A percentile compares a stretch with the other conserved stretches of the same genome.
Evolutionary conservation across 148 eudicot species (phyloP).

Genomic region (Gaultheria prostrata): DNA sequence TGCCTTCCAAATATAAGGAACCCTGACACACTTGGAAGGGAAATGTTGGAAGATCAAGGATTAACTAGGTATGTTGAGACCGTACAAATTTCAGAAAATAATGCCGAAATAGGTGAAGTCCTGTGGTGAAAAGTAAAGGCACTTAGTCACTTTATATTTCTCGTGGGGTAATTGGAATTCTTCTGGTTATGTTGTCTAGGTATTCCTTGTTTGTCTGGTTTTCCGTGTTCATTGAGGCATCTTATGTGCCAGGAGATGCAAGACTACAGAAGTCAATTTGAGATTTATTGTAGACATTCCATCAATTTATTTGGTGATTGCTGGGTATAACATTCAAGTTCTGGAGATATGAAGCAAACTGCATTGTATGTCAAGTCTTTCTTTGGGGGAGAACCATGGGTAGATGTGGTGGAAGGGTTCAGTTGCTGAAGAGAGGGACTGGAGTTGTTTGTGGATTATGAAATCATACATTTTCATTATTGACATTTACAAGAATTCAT

Average conservation of each 20-base stretch:
- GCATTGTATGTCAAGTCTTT: neutral
- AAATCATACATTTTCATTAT: neutral
- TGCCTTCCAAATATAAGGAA: neutral
- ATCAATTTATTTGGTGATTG: neutral
- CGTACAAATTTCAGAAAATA: neutral
- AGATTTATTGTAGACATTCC: neutral
- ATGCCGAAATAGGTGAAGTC: neutral
- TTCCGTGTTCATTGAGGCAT: neutral
- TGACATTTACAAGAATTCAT: neutral
- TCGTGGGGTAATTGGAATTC: neutral
- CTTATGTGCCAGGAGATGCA: neutral
- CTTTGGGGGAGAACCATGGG: neutral
- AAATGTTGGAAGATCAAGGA: neutral
- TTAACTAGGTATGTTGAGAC: neutral
- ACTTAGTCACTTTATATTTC: neutral
- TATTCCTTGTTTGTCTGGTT: neutral
- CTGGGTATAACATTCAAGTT: neutral
- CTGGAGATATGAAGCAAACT: neutral
- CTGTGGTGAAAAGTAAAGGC: neutral
- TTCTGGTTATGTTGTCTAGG: neutral
- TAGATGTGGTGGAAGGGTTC: neutral
- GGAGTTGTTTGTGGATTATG: neutral
- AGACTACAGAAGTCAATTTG: neutral
- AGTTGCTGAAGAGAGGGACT: neutral
- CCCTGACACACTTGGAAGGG: neutral